phyloP scores from a whole-genome alignment of 805 yeast genomes.

The Candida maris region DNA sequence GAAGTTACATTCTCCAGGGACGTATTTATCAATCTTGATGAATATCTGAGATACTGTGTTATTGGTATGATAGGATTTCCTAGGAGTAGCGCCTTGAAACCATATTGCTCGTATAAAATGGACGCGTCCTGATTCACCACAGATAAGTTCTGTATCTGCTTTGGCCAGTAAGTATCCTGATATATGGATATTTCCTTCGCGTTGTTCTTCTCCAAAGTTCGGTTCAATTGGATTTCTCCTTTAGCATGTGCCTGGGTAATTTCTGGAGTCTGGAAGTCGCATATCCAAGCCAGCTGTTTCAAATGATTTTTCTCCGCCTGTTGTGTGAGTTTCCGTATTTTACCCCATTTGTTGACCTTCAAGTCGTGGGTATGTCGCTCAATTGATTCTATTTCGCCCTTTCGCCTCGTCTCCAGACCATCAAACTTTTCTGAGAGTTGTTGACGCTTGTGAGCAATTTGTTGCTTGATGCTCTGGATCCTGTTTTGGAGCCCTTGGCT shows the following conservation, averaged over 20 bases:
- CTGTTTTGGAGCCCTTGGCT: constrained; percentile 8
- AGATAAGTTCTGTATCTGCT: too few relatives aligned
- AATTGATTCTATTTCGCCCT: constrained; percentile 1
- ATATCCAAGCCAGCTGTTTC: constrained; percentile 14
- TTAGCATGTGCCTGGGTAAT: neutral
- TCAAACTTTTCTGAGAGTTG: constrained; percentile 3
- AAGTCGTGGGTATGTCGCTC: constrained; percentile 6
- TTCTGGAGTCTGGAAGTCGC: constrained; percentile 6
- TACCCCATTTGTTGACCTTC: constrained; percentile 11
- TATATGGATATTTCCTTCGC: too few relatives aligned
- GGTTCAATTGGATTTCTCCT: too few relatives aligned
- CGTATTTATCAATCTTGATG: constrained; percentile 18
- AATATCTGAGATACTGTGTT: constrained; percentile 15
- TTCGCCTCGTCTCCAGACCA: constrained; percentile 5
- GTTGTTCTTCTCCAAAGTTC: too few relatives aligned
- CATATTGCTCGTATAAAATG: too few relatives aligned
- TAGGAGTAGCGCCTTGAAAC: constrained; percentile 17
- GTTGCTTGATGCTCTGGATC: constrained; percentile 3
- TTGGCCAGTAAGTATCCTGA: too few relatives aligned
- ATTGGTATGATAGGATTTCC: constrained; percentile 28
- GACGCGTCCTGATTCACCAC: too few relatives aligned
- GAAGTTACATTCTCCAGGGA: constrained; percentile 20
- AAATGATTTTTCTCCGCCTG: constrained; percentile 13
- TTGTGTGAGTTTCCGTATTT: constrained; percentile 11
- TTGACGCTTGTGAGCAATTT: constrained; percentile 1